phyloP scores from a whole-genome alignment of 2,329 filamentous ascomycete species.

The Sporothrix mexicana region DNA sequence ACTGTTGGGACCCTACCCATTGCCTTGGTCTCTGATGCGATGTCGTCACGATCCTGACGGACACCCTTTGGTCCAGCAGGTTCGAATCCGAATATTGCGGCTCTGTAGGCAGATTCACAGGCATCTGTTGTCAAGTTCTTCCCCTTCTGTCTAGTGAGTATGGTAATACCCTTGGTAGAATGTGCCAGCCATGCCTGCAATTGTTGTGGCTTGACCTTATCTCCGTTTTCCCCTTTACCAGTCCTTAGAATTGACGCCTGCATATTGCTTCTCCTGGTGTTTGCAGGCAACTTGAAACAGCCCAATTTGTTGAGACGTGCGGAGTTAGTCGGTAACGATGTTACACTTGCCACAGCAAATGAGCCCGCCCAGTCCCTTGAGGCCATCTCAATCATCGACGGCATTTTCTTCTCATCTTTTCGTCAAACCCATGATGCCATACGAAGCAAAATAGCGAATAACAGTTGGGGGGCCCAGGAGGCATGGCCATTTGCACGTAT shows the following conservation, averaged over 20 bases:
- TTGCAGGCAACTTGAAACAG: not conserved
- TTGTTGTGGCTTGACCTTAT: not conserved
- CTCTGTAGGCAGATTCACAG: not conserved
- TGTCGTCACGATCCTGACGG: slow-evolving; percentile 1
- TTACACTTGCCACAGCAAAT: not conserved
- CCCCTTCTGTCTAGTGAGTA: not conserved
- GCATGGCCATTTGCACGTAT: not conserved
- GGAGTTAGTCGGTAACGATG: not conserved
- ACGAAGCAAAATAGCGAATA: not conserved
- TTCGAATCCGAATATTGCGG: not conserved
- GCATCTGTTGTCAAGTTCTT: not conserved
- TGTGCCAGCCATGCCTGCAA: not conserved
- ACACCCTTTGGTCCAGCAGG: not conserved
- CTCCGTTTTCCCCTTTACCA: too few relatives aligned
- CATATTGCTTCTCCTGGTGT: not conserved
- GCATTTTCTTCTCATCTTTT: not conserved
- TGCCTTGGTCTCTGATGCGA: not conserved
- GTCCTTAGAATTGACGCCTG: not conserved
- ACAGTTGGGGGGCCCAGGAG: not conserved
- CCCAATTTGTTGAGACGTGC: not conserved
- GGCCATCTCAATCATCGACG: not conserved
- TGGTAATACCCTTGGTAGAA: not conserved
- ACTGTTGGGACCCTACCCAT: not conserved
- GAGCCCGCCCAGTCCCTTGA: not conserved
- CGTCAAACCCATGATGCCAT: slow-evolving; percentile 8